Percentiles rank a stretch among this genome's conserved stretches.
Evolutionary conservation across 345 rosid genomes (phyloP).

Genomic region (Eutrema heterophyllum): DNA sequence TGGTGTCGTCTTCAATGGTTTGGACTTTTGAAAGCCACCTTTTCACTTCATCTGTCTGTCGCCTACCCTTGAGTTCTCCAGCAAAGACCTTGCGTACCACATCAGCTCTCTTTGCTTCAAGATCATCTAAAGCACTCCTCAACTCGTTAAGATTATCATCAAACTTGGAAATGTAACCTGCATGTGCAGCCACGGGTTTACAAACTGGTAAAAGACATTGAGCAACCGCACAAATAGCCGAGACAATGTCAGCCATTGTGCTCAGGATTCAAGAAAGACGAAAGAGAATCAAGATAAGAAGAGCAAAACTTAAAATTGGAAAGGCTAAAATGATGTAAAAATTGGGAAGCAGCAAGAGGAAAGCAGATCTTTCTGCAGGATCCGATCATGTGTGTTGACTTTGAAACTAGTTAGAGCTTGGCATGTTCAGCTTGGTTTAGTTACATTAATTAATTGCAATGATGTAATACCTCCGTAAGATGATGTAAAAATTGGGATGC

Average conservation of each 20-base stretch:
- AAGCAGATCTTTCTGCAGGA: neutral
- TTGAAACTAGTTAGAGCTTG: neutral
- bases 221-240: neutral
- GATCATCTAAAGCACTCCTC: neutral
- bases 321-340: neutral
- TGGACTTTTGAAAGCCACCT: neutral
- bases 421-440: neutral
- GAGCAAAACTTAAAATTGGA: neutral
- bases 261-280: neutral
- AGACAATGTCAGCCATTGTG: neutral
- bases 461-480: neutral
- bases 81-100: neutral
- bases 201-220: neutral
- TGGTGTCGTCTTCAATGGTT: neutral
- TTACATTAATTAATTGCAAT: neutral
- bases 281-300: neutral
- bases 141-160: neutral
- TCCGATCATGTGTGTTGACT: neutral
- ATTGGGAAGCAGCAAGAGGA: neutral
- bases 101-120: neutral
- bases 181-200: too few relatives aligned
- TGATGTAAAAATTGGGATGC: too few relatives aligned
- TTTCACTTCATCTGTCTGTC: neutral
- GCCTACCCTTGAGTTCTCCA: neutral
- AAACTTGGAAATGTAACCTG: neutral